Evolutionary conservation across 202 grass and related monocot species (phyloP), one percentile per base, ranked within the genome.

Genomic region (Saccharum hybrid): DNA sequence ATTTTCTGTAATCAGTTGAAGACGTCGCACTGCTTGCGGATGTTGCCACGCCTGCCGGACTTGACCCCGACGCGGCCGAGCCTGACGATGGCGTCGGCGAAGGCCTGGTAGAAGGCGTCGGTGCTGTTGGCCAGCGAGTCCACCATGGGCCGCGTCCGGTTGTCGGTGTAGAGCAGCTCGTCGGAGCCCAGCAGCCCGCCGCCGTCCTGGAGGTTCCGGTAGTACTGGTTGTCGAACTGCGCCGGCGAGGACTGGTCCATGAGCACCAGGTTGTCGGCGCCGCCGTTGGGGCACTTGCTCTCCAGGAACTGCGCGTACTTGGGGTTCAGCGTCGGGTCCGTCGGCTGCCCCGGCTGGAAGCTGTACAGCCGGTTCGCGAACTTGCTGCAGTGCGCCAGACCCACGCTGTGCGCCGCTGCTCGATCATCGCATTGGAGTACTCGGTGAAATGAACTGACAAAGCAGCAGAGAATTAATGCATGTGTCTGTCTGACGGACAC

Each of bases 11-110:
- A 1, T 89, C 80, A 95, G 87, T 93, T 94, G 81, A 98, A 82
- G 46, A 83, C 84, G 36, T 94, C 83, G 63, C 95, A 98, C 54
- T 83, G 86, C 6, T 10, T 82, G 11, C 95, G 90, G 40, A 93
- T 93, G 85, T 98, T 95, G 7, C 95, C 95, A n/a, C 76, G 61
- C 14, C 21, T 48, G 41, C 88, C 90, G 59, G 92, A 93, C 82
- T 98, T 98, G 69, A 87, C 95, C 48, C 90, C 95, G 45, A 95
- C 87, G 42, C 95, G 92, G 75, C 95, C 92, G 76, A 98, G 80
- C 88, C 77, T 90, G 22, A 77, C 81, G 40, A 91, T 76, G 22
- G 95, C 95, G 7, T 82, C 61, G 36, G 60, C 83, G 86, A 98
- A 98, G 48, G 90, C 86, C 83, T 31, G 7, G 84, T 82, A 59